Evolutionary conservation across 2,329 filamentous ascomycete genomes (phyloP).

Genomic region (Ophiostoma quercus): DNA sequence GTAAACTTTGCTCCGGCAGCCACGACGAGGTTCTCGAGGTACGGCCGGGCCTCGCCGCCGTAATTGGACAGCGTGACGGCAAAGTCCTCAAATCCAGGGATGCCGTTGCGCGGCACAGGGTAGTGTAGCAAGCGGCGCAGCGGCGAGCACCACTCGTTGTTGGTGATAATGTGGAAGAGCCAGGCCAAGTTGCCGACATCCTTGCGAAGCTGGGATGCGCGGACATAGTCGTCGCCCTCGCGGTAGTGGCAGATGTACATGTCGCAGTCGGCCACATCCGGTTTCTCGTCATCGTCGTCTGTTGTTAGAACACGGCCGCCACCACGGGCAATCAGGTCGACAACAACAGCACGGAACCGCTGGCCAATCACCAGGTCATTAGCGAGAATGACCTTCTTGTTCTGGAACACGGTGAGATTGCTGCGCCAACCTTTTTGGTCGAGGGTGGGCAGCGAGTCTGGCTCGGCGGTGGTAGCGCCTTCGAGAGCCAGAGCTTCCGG

Average conservation of each 20-base stretch:
- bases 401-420: conserved; percentile 67
- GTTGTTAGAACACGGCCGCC: conserved; percentile 66
- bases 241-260: conserved; percentile 86
- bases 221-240: conserved; percentile 70
- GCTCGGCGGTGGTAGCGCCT: conserved; percentile 56
- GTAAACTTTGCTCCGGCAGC: conserved; percentile 85
- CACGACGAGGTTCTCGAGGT: conserved; percentile 84
- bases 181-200: conserved; percentile 89
- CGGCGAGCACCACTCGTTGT: conserved; percentile 84
- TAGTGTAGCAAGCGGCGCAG: conserved; percentile 82
- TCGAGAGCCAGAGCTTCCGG: conserved; percentile 52
- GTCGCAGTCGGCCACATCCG: conserved; percentile 61
- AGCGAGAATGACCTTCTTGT: conserved; percentile 72
- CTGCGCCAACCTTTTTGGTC: conserved; percentile 37
- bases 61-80: conserved; percentile 94
- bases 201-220: conserved; percentile 69
- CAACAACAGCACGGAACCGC: conserved; percentile 62
- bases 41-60: conserved; percentile 85
- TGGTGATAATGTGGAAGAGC: conserved; percentile 87
- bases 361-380: conserved; percentile 65
- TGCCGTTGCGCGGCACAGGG: conserved; percentile 68
- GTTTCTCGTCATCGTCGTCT: conserved; percentile 35
- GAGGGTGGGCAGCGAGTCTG: conserved; percentile 40
- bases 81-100: conserved; percentile 71
- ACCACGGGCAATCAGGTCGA: conserved; percentile 63